phyloP scores from a whole-genome alignment of 2,329 filamentous ascomycete genomes.

The Aspergillus sp. region DNA sequence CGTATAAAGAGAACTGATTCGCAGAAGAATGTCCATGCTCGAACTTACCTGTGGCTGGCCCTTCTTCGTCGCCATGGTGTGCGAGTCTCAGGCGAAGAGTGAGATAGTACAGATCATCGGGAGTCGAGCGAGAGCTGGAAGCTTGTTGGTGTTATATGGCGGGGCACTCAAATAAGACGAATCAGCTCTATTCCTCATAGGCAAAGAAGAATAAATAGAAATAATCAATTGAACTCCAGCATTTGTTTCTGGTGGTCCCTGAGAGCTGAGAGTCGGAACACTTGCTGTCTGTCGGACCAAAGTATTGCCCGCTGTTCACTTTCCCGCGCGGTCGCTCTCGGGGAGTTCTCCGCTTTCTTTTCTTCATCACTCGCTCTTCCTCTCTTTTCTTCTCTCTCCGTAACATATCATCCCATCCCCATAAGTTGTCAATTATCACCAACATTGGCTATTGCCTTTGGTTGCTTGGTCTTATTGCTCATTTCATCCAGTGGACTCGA shows the following conservation, averaged over 20 bases:
- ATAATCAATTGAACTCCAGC: background rate
- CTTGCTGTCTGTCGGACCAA: background rate
- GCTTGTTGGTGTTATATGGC: background rate
- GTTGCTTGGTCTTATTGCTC: background rate
- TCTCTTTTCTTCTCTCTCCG: slow-evolving; percentile 7
- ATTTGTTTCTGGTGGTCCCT: background rate
- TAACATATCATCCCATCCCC: background rate
- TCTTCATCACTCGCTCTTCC: slow-evolving; percentile 11
- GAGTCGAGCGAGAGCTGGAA: background rate
- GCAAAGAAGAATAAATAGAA: background rate
- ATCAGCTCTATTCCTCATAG: background rate
- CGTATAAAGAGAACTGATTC: background rate
- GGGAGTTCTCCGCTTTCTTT: slow-evolving; percentile 16
- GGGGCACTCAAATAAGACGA: background rate
- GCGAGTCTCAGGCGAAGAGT: slow-evolving; percentile 8
- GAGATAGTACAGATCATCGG: slow-evolving; percentile 12
- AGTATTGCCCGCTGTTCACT: background rate
- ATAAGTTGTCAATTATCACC: background rate
- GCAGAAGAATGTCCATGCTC: background rate
- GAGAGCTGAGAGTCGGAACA: background rate
- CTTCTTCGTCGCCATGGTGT: slow-evolving; percentile 45
- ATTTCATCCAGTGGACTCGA: background rate
- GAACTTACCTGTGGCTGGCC: slow-evolving; percentile 60
- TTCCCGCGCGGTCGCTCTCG: slow-evolving; percentile 7
- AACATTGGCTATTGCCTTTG: background rate